Evolutionary conservation across 306 rosid species (phyloP), one percentile per base, ranked within the genome.

Genomic region (Cicer arietinum): DNA sequence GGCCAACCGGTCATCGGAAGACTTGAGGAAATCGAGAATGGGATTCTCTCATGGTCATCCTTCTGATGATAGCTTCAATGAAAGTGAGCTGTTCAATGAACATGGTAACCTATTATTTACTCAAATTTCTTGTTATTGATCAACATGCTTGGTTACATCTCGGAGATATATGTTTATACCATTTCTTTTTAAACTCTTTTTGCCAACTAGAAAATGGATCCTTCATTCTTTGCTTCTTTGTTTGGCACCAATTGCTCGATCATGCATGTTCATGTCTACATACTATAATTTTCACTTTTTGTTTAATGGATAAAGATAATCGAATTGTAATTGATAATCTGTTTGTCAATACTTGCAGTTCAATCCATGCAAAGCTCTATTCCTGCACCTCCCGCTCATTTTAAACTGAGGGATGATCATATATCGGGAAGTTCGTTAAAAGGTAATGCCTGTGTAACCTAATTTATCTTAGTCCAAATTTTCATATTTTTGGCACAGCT

Each of bases 11-110:
- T 92, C 92, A 61, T 92, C 89, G 39, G 99, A 95, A 79, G 99
- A 95, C 85, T 86, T 87, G 71, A 90, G 97, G 87, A 95, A 95
- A 79, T 89, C 99, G 40, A 89, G 99, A 88, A 95, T 95, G 99
- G 98, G 98, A 71, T 89, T 90, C 84, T 85, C 88, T 39, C 94
- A 84, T 76, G 94, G 94, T 50, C 90, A 77, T 84, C 97, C 90
- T 39, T 85, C 88, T 25, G 99, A 90, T 63, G 99, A 95, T 66
- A 80, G 89, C 87, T 90, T 81, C 81, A 92, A 89, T 78, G 99
- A 92, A 80, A 86, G 77, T 54, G 99, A 90, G 85, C 83, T 89
- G 82, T 89, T 81, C 87, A 87, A 53, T 50, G 98, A 92, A 39
- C 97, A 87, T 51, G 99, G 99, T 95, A 90, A 77, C 60, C 35